Percentiles rank a stretch among this genome's conserved stretches.
Conservation (phyloP, 2,329 filamentous ascomycete genomes). For the Exophiala mesophila region DNA sequence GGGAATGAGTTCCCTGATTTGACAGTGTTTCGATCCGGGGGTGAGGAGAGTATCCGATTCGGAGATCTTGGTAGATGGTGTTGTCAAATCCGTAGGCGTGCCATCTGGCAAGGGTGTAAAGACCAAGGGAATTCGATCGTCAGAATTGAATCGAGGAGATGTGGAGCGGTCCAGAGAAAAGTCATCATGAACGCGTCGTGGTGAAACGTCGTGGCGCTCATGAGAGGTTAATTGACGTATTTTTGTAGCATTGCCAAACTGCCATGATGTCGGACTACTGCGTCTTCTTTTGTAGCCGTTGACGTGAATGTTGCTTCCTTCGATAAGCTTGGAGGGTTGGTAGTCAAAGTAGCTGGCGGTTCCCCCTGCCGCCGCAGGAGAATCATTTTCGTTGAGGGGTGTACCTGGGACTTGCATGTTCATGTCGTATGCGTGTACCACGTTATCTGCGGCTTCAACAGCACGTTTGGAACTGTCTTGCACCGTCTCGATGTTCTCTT, state of each 20-base stretch:
- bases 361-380: conserved; percentile 28
- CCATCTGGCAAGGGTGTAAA: conserved; percentile 14
- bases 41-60: conserved; percentile 26
- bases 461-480: conserved; percentile 69
- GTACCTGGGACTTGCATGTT: conserved; percentile 70
- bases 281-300: conserved; percentile 44
- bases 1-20: conserved; percentile 42
- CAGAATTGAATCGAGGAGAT: conserved; percentile 19
- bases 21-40: conserved; percentile 40
- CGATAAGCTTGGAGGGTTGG: conserved; percentile 39
- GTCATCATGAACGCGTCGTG: conserved; percentile 11
- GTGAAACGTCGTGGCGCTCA: conserved; percentile 36
- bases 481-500: conserved; percentile 65
- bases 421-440: conserved; percentile 69
- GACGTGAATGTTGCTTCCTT: conserved; percentile 40
- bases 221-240: conserved; percentile 34
- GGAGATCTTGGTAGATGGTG: conserved; percentile 15
- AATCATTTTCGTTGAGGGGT: conserved; percentile 42
- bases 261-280: conserved; percentile 37
- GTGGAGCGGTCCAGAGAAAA: conserved; percentile 2
- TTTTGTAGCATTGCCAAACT: conserved; percentile 32
- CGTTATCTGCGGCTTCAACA: conserved; percentile 69
- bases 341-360: conserved; percentile 29
- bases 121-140: conserved; percentile 11
- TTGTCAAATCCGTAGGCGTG: conserved; percentile 13